Evolutionary conservation across 768 basidiomycete species (phyloP), one percentile per base, ranked within the genome.

Genomic region (Pilatotrama ljubarskyi): DNA sequence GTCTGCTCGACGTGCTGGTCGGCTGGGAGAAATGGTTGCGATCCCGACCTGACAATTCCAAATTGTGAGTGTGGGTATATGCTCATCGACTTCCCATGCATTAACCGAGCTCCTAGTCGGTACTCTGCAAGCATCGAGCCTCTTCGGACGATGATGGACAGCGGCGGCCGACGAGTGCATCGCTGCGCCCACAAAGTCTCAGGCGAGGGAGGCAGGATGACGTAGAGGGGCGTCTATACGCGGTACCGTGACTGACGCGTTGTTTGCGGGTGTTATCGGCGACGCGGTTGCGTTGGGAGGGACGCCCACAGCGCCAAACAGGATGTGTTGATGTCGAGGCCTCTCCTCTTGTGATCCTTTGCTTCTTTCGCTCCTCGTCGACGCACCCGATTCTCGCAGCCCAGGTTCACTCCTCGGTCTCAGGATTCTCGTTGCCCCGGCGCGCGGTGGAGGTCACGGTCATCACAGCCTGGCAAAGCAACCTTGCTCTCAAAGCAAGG

Each of bases 401-500:
- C 62, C 38, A 58, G 48, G 51, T 46, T 43, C 40, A 17, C 40
- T 48, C 55, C 46, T 51, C 43, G 61, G 55, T 57, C 51, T 44
- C 52, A 49, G 56, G 44, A 48, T 53, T 66, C 65, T 64, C 56
- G 59, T 64, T 64, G 43, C 48, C 37, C 25, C 48, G 65, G 65
- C 57, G 65, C 56, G 62, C 42, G 65, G 65, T 53, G 60, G 65
- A 64, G 62, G 62, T 59, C 55, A 42, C 47, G 48, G 55, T 37
- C 25, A 20, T 22, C 54, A 51, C 38, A 17, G 24, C 60, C 40
- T 64, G 65, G 65, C 59, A 61, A 66, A 64, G 58, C 58, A 51
- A 64, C 51, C 65, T 66, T 66, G 65, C 60, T 32, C 10, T 49
- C 29, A n/a, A 29, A 41, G 65, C 65, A 66, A 64, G 65, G 65